Conservation (phyloP, 2,329 filamentous ascomycete genomes). For the Monosporascus ibericus region DNA sequence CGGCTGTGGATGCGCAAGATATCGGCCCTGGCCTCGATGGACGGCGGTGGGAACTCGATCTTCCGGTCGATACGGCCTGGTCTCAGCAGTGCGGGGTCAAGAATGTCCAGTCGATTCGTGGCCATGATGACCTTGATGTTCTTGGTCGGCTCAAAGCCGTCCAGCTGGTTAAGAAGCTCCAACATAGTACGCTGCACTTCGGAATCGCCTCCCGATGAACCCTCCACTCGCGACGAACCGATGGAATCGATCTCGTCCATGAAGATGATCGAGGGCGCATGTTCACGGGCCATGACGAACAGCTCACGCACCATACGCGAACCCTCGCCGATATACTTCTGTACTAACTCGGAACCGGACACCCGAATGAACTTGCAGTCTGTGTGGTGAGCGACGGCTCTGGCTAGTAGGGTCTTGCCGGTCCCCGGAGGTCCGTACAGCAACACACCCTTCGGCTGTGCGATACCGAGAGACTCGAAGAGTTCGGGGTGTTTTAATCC, state of each 20-base stretch:
- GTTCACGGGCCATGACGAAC: constrained; percentile 98
- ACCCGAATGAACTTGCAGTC: constrained; percentile 99
- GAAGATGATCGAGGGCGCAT: constrained; percentile 98
- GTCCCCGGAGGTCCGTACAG: constrained; percentile 96
- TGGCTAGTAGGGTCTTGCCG: constrained; percentile 89
- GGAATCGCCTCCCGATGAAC: constrained; percentile 89
- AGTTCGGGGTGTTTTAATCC: constrained; percentile 97
- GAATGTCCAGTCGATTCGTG: constrained; percentile 94
- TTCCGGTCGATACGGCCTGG: constrained; percentile 98
- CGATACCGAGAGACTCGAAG: constrained; percentile 98
- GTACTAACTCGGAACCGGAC: constrained; percentile 90
- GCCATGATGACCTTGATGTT: constrained; percentile 99
- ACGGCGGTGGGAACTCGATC: constrained; percentile 97
- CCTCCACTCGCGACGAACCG: constrained; percentile 93
- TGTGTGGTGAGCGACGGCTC: constrained; percentile 95
- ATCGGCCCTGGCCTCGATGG: constrained; percentile 91
- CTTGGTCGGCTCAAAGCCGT: constrained; percentile 98
- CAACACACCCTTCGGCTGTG: constrained; percentile 94
- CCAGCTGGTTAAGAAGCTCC: constrained; percentile 94
- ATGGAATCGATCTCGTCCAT: constrained; percentile 99
- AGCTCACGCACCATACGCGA: constrained; percentile 97
- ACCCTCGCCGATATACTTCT: constrained; percentile 99
- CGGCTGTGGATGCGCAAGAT: constrained; percentile 96
- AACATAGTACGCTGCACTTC: constrained; percentile 99
- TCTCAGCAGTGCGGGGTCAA: constrained; percentile 88